Conservation (phyloP, 192 early-diverging fungal species). For the Haplosporangium gracile region DNA sequence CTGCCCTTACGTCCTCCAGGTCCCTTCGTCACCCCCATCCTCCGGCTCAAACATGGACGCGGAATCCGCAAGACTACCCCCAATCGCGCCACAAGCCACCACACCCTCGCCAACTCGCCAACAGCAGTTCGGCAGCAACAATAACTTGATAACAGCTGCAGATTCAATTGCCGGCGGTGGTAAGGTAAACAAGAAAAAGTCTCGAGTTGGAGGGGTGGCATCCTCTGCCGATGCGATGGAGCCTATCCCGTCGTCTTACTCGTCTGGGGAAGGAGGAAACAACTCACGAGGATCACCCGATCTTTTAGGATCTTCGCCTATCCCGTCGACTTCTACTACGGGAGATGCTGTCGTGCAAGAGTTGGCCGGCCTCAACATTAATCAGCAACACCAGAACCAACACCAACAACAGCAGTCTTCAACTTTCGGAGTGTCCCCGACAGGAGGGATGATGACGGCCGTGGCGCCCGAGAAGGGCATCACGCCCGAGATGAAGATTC, state of each 20-base stretch:
- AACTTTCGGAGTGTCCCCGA: not conserved
- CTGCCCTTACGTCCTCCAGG: constrained; percentile 64
- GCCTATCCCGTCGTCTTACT: constrained; percentile 11
- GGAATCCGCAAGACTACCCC: constrained; percentile 35
- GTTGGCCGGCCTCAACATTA: not conserved
- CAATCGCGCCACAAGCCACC: constrained; percentile 25
- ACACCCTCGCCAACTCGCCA: constrained; percentile 12
- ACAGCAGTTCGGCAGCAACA: not conserved
- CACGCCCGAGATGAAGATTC: constrained; percentile 52
- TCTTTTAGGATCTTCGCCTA: constrained; percentile 19
- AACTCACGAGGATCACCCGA: constrained; percentile 27
- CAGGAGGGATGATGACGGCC: constrained; percentile 8
- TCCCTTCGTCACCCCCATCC: constrained; percentile 33
- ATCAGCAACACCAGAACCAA: constrained; percentile 9
- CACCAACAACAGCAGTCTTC: constrained; percentile 14
- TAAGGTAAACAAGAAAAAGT: constrained; percentile 13
- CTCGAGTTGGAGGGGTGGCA: not conserved
- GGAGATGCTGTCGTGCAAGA: not conserved
- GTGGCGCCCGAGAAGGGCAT: constrained; percentile 37
- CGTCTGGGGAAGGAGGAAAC: constrained; percentile 1
- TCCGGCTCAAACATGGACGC: constrained; percentile 13
- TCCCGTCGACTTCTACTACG: not conserved
- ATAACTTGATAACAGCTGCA: not conserved
- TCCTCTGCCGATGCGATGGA: not conserved
- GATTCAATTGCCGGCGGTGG: not conserved